Base-by-base conservation (phyloP, 371 early-diverging fungal species). In the Rhizomucor pusillus region DNA sequence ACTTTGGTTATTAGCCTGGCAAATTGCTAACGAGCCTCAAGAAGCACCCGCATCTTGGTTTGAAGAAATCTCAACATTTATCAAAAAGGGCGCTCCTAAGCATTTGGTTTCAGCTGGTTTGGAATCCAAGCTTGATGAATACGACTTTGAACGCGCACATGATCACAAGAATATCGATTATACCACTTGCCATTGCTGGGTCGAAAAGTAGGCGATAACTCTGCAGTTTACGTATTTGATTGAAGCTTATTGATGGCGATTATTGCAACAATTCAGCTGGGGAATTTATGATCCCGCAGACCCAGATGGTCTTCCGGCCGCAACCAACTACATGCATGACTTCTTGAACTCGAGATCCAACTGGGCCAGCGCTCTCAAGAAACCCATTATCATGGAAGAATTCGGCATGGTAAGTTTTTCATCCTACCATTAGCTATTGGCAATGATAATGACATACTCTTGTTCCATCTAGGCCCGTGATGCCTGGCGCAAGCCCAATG, bases 371-470 rank as follows among this genome's bases (percentile, higher is more conserved):
- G 50, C 44, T 3, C 40, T 84, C 18, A 45, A 63, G 0, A 84
- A 84, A 52, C 84, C 84, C 0, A 56, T 84, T 12, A 55, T 82
- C 1, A 37, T 84, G 39, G 84, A 77, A 60, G 84, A 84, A 58
- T 84, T 75, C 63, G 84, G 84, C 29, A 67, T 79, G 67, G 57
- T 56, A 56, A 20, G 20, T 5, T 11, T 19, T 12, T 48, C 3
- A 4, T 29, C 4, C 13, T 23, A 33, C 16, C 0, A 13, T 6
- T 11, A 6, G 2, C 16, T 24, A 34, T n/a, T n/a, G n/a, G n/a
- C n/a, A 35, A 44, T 2, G 23, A 34, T 9, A 5, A 5, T n/a
- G 41, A 10, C 43, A 3, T 25, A 16, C 12, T 33, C 5, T 1
- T 19, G 46, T 19, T 4, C 14, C 22, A 9, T n/a, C 20, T 18